Base-by-base conservation (phyloP, 352 stramenopile genomes). In the Phytophthora hibernalis region DNA sequence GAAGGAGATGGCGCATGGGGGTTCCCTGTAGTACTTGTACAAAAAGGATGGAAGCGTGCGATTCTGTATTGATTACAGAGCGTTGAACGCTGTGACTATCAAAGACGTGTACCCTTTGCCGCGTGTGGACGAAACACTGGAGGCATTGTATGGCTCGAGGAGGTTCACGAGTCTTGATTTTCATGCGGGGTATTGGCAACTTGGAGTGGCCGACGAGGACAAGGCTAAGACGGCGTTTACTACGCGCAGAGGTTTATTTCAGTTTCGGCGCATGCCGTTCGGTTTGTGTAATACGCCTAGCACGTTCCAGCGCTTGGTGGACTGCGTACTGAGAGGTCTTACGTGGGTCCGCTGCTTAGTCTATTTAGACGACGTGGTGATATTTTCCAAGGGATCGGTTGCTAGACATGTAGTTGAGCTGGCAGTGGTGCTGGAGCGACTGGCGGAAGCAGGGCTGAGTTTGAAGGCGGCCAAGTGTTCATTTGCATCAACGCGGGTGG, bases 41-140 rank as follows among this genome's bases (percentile, higher is more conserved):
- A 8, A 22, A 1, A 51, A 68, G 52, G 48, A 62, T 24, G 58
- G 65, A 3, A 59, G 26, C 0, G 62, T 70, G 1, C 38, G 61
- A 0, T 76, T n/a, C 72, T 72, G 68, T 21, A 54, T 76, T 3
- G 68, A 76, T 42, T 72, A 72, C 22, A 18, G 50, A 1, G 47
- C 68, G 1, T 20, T 69, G 7, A 76, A 76, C 37, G 20, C 45
- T 13, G 21, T 57, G 1, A 57, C 50, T 54, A 50, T 12, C 60
- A 28, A 28, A 5, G 24, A 28, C 5, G 24, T 28, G 24, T 28
- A 28, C 24, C 24, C 24, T 6, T 28, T 68, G n/a, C 66, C 66
- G 0, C 54, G 52, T 0, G 63, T 73, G 6, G 65, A 73, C 24
- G 54, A 66, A 13, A 74, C 54, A 12, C 62, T 18, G 7, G 54